Percentiles rank a stretch among this genome's conserved stretches.
These are phyloP conservation scores for Atkinsonella hypoxylon DNA, from an alignment of 2,329 filamentous ascomycete species.

Conservation along the genomic window DNA sequence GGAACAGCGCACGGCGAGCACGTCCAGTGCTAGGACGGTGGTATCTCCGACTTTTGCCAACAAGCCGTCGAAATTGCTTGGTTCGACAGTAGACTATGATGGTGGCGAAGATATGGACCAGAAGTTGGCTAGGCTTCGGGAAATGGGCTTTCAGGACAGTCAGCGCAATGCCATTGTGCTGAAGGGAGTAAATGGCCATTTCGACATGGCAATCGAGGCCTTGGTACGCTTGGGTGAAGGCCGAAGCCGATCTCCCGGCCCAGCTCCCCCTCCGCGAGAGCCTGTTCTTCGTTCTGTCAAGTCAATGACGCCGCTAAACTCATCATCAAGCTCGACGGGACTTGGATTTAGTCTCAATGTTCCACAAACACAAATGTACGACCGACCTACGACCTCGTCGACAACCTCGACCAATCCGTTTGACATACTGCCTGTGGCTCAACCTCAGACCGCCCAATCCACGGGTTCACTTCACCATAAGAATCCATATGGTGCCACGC, in stretches of 20 bases:
- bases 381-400: conserved; percentile 27
- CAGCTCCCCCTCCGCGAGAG: conserved; percentile 30
- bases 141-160: conserved; percentile 86
- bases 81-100: conserved; percentile 49
- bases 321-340: conserved; percentile 18
- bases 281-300: conserved; percentile 35
- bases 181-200: conserved; percentile 69
- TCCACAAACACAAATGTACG: conserved; percentile 17
- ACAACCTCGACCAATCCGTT: conserved; percentile 55
- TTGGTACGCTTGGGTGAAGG: conserved; percentile 73
- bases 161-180: conserved; percentile 71
- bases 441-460: conserved; percentile 52
- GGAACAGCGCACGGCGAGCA: conserved; percentile 24
- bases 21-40: conserved; percentile 11
- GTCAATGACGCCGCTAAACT: conserved; percentile 42
- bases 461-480: conserved; percentile 48
- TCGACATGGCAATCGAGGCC: conserved; percentile 78
- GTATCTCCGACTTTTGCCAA: conserved; percentile 34
- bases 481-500: conserved; percentile 42
- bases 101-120: conserved; percentile 51
- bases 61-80: conserved; percentile 59
- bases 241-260: conserved; percentile 28
- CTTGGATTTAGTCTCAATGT: conserved; percentile 22
- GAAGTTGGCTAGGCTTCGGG: conserved; percentile 65
- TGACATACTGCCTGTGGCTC: conserved; percentile 43